A percentile compares a stretch with the other conserved stretches of the same genome.
Conservation (phyloP, 345 rosid species). For the Carallia brachiata region DNA sequence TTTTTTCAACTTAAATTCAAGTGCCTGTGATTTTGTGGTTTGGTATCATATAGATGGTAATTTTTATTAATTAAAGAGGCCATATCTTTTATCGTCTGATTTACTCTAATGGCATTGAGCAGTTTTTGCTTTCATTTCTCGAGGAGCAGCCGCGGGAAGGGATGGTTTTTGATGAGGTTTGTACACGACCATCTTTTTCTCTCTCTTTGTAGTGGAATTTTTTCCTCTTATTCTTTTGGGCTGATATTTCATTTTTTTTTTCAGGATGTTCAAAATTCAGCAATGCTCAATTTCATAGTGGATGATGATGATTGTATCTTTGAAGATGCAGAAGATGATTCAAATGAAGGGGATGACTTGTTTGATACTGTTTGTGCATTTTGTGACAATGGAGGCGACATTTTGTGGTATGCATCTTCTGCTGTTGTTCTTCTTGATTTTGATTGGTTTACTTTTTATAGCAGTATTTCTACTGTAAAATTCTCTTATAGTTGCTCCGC, state of each 20-base stretch:
- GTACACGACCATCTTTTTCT: neutral
- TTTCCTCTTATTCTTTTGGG: constrained; percentile 16
- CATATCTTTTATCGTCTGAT: neutral
- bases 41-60: neutral
- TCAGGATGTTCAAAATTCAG: constrained; percentile 42
- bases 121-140: constrained; percentile 65
- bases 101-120: constrained; percentile 9
- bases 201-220: neutral
- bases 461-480: no score
- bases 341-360: constrained; percentile 43
- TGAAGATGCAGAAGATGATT: constrained; percentile 41
- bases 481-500: no score
- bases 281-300: constrained; percentile 54
- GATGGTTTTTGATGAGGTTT: constrained; percentile 59
- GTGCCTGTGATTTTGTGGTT: neutral
- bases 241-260: constrained; percentile 11
- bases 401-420: constrained; percentile 55
- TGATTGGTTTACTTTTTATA: no score
- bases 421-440: neutral
- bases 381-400: constrained; percentile 83
- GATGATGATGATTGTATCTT: constrained; percentile 45
- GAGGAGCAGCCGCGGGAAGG: constrained; percentile 59
- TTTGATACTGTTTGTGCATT: constrained; percentile 80
- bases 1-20: neutral
- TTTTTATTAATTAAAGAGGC: neutral